A percentile compares a stretch with the other conserved stretches of the same genome.
phyloP scores from a whole-genome alignment of 129 eudicot genomes.

The Scalesia atractyloides region DNA sequence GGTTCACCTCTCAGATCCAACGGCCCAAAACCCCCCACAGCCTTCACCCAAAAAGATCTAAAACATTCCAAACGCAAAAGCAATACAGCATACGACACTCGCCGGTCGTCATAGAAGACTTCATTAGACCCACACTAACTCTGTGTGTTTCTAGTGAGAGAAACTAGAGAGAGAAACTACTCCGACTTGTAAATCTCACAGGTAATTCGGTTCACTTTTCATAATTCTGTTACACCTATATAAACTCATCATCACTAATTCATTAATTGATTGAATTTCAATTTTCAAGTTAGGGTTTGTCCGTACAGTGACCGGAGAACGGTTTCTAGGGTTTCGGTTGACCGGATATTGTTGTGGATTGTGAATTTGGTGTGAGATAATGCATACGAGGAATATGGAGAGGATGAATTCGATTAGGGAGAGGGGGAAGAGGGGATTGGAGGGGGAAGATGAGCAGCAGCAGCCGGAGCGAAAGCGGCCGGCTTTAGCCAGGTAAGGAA shows the following conservation, averaged over 20 bases:
- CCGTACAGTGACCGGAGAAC: constrained; percentile 14
- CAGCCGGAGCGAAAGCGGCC: constrained; percentile 90
- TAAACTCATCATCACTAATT: neutral
- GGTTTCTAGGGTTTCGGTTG: constrained; percentile 14
- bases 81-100: constrained; percentile 38
- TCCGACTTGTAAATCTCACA: constrained; percentile 16
- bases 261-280: no score
- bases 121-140: neutral
- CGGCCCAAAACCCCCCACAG: constrained; percentile 9
- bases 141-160: constrained; percentile 22
- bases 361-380: constrained; percentile 33
- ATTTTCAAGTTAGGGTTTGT: constrained; percentile 24
- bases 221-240: constrained; percentile 2
- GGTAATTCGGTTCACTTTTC: constrained; percentile 1
- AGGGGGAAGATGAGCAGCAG: constrained; percentile 60
- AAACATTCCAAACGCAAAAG: constrained; percentile 6
- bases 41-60: constrained; percentile 8
- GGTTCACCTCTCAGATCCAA: constrained; percentile 23
- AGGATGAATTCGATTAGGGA: constrained; percentile 76
- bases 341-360: constrained; percentile 29
- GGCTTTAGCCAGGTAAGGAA: constrained; percentile 83
- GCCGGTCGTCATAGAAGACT: constrained; percentile 38
- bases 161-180: constrained; percentile 12
- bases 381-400: constrained; percentile 96
- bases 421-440: constrained; percentile 80